Evolutionary conservation across 257 asterid species (phyloP), one percentile per base, ranked within the genome.

Genomic region (Solanum infundibuliforme): DNA sequence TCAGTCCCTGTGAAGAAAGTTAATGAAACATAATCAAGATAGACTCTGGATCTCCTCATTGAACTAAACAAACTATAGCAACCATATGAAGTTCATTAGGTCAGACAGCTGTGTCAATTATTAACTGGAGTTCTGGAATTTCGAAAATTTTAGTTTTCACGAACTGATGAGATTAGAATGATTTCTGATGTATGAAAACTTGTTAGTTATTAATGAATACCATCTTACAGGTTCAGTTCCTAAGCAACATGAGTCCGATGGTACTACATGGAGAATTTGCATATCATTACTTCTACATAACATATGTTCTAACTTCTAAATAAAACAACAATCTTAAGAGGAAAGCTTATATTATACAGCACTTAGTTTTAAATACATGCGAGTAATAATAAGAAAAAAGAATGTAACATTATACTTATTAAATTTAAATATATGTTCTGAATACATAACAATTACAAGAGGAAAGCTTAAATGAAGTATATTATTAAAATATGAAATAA

Each of bases 1-100:
- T 84, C 87, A 94, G 84, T 66, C 99, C 99, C 98, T 96, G 91
- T 41, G 86, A 69, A 88, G 35, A 52, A 73, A 16, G 76, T 46
- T 25, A 2, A 18, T 2, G 71, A 48, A 16, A 9, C 7, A 8
- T 31, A 7, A 48, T 82, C 41, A 31, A 10, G 43, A 82, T 31
- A 8, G 29, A 82, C 5, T 48, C 7, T 0, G 18, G 6, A 82
- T 48, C 31, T 82, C 69, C 18, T 48, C 29, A 48, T 48, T 48
- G 29, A 48, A 81, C 27, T 29, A 82, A 16, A 43, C 38, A 25
- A 81, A 81, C 20, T 27, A 27, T 46, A 29, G 66, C 27, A 81
- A 29, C 86, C 39, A 82, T 82, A 9, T 31, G 29, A 31, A 12
- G 31, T 82, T 48, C 43, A 81, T 18, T 16, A 18, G 41, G 39